Evolutionary conservation across 2,329 filamentous ascomycete species (phyloP), one percentile per base, ranked within the genome.

Genomic region (Sporothrix brunneoviolacea): DNA sequence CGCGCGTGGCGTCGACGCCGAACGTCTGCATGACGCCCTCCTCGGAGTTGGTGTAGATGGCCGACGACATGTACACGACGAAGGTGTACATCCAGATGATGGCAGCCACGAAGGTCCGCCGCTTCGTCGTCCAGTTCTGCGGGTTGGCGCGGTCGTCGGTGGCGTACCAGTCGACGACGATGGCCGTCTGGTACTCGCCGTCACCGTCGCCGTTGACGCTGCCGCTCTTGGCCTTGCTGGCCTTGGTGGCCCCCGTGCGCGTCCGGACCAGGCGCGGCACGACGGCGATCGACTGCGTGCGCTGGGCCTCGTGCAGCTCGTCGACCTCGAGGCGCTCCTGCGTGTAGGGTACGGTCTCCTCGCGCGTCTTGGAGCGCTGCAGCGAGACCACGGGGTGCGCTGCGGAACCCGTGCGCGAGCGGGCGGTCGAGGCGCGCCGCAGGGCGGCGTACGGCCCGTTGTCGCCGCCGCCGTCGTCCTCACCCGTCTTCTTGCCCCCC

Each of bases 101-200:
- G 12, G 65, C 16, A 4, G 66, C 60, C 40, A 75, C 61, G 22
- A 65, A 55, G 13, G 58, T 51, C 15, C 68, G 65, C 50, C 70
- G 70, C 8, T 55, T 13, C 16, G 60, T 59, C 3, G 65, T 65
- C 74, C 73, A 77, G 56, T 76, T 76, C 40, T 73, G 68, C 1
- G 76, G 76, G 57, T 78, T 79, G 6, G 69, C 73, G 7, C 66
- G 61, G 55, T 79, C 75, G 45, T 76, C 72, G 1, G 68, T 70
- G 3, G 64, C 66, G 54, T 77, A 75, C 71, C 61, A 64, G 53
- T 62, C 61, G 19, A 64, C 62, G 7, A 64, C 59, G 10, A 66
- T 62, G 4, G 58, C 59, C 1, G 61, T 63, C 48, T 55, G 30
- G 18, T 21, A 33, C 4, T 27, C 28, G 16, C 12, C 18, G 22